A percentile compares a stretch with the other conserved stretches of the same genome.
These are phyloP conservation scores for Setaria viridis DNA, from an alignment of 202 grass and related monocot species.

Conservation along the genomic window DNA sequence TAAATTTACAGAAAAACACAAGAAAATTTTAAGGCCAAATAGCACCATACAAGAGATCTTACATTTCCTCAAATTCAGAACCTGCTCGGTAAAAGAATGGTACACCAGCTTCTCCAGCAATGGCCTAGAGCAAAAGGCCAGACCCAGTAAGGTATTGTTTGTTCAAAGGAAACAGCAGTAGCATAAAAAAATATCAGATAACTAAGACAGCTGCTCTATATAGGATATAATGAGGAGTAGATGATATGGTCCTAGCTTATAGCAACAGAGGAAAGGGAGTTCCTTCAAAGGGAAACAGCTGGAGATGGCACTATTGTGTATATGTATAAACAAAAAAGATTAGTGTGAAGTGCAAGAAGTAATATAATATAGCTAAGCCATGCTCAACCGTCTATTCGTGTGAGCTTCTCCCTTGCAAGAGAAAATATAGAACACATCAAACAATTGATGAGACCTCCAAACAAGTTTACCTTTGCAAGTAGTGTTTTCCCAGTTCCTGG, in stretches of 20 bases:
- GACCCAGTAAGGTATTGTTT: conserved; percentile 42
- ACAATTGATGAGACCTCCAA: conserved; percentile 15
- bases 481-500: conserved; percentile 98
- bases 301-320: neutral
- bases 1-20: conserved; percentile 28
- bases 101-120: conserved; percentile 99
- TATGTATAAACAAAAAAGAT: conserved; percentile 31
- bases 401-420: conserved; percentile 7
- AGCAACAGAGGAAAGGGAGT: conserved; percentile 9
- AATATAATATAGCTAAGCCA: conserved; percentile 4
- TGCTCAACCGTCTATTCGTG: neutral
- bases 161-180: conserved; percentile 40
- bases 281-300: conserved; percentile 12
- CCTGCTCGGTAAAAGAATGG: conserved; percentile 99
- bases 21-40: conserved; percentile 21
- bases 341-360: neutral
- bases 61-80: conserved; percentile 99
- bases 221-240: neutral
- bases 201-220: conserved; percentile 5
- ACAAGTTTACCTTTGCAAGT: conserved; percentile 84
- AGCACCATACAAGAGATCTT: conserved; percentile 53
- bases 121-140: conserved; percentile 68
- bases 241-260: neutral
- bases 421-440: conserved; percentile 10
- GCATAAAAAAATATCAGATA: conserved; percentile 21